Evolutionary conservation across 2,329 filamentous ascomycete genomes (phyloP).

Genomic region (Pestalotiopsis sp.): DNA sequence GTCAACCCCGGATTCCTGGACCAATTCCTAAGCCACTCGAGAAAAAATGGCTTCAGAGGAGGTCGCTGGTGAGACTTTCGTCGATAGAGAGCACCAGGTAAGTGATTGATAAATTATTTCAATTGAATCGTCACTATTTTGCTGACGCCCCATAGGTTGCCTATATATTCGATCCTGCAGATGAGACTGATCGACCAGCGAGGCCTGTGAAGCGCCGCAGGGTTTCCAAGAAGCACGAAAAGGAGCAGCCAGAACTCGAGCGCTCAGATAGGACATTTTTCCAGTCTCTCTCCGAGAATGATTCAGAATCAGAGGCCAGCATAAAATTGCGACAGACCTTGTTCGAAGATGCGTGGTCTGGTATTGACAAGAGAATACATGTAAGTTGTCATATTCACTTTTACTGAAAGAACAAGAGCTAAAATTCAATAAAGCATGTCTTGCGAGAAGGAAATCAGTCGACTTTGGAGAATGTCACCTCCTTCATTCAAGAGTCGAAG

Average conservation of each 20-base stretch:
- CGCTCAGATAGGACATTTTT: conserved; percentile 35
- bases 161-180: conserved; percentile 61
- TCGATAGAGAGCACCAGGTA: conserved; percentile 33
- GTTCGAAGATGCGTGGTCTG: conserved; percentile 66
- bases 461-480: conserved; percentile 59
- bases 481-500: conserved; percentile 50
- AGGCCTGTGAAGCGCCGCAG: conserved; percentile 61
- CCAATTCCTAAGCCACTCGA: background rate
- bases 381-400: conserved; percentile 37
- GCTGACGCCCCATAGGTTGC: conserved; percentile 47
- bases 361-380: conserved; percentile 65
- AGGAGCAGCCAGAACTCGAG: conserved; percentile 14
- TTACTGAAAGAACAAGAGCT: background rate
- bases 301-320: conserved; percentile 48
- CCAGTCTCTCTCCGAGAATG: conserved; percentile 54
- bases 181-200: conserved; percentile 28
- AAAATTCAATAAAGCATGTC: conserved; percentile 43
- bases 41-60: conserved; percentile 25
- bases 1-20: background rate
- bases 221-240: conserved; percentile 42
- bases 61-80: conserved; percentile 21
- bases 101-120: background rate
- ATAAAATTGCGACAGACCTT: conserved; percentile 56
- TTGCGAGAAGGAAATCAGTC: conserved; percentile 62
- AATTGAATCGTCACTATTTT: background rate